Percentiles rank a stretch among this genome's conserved stretches.
Conservation (phyloP, 352 stramenopile genomes). For the Phytopythium chamaehyphon region DNA sequence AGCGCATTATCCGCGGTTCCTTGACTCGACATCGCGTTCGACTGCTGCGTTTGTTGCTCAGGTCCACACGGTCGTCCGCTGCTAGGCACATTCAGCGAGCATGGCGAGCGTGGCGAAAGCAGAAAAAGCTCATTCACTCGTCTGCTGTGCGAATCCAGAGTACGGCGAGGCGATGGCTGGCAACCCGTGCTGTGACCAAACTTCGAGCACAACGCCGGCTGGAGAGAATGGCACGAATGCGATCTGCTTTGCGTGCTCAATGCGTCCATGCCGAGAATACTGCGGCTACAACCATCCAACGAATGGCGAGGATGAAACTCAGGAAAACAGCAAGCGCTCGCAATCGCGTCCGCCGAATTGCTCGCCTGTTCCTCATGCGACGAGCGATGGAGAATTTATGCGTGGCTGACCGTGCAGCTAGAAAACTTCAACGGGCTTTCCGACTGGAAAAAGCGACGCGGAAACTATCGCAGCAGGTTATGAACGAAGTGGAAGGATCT, state of each 20-base stretch:
- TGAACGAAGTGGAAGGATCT: constrained; percentile 4
- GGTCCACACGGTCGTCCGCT: background rate
- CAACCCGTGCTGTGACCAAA: background rate
- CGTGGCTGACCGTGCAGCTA: constrained; percentile 21
- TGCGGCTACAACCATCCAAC: constrained; percentile 39
- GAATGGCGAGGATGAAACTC: constrained; percentile 21
- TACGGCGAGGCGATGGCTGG: background rate
- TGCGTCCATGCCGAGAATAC: constrained; percentile 4
- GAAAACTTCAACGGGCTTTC: constrained; percentile 54
- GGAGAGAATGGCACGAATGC: background rate
- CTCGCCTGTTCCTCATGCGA: constrained; percentile 35
- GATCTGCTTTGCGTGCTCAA: background rate
- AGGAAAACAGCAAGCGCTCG: constrained; percentile 3
- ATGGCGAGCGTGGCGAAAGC: background rate
- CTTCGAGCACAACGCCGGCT: background rate
- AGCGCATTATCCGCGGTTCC: constrained; percentile 35
- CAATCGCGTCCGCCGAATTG: constrained; percentile 28
- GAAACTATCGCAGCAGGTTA: constrained; percentile 31
- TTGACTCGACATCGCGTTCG: constrained; percentile 15
- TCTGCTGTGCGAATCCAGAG: background rate
- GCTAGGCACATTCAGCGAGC: background rate
- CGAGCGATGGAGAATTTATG: constrained; percentile 15
- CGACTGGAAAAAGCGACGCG: constrained; percentile 36
- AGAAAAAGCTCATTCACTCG: background rate
- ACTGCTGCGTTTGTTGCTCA: background rate